Conservation (phyloP, 345 rosid species). For the Citrus australasica region DNA sequence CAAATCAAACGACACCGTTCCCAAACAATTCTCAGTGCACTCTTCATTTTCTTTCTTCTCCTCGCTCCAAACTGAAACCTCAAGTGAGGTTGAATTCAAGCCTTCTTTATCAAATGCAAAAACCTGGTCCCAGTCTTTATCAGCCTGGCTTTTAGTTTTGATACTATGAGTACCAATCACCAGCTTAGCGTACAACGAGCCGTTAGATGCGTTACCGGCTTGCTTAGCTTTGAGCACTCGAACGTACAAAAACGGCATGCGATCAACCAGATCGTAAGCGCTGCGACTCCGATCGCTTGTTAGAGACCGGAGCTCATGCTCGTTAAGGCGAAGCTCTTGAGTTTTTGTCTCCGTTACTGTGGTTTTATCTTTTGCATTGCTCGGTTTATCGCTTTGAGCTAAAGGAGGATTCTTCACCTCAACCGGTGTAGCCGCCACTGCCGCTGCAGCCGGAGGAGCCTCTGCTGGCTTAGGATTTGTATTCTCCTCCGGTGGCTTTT, state of each 20-base stretch:
- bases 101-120: slow-evolving; percentile 87
- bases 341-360: slow-evolving; percentile 15
- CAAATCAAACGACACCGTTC: slow-evolving; percentile 87
- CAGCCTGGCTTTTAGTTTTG: slow-evolving; percentile 60
- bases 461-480: slow-evolving; percentile 36
- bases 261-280: slow-evolving; percentile 74
- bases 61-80: slow-evolving; percentile 78
- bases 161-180: slow-evolving; percentile 77
- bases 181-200: slow-evolving; percentile 57
- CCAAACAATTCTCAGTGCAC: slow-evolving; percentile 49
- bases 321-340: slow-evolving; percentile 14
- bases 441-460: not conserved
- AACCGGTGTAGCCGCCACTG: slow-evolving; percentile 16
- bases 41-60: slow-evolving; percentile 60
- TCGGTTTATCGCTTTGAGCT: slow-evolving; percentile 40
- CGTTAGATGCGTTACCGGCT: slow-evolving; percentile 34
- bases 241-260: slow-evolving; percentile 78
- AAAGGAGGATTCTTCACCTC: slow-evolving; percentile 42
- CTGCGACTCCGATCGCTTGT: slow-evolving; percentile 48
- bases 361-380: not conserved
- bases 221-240: slow-evolving; percentile 71
- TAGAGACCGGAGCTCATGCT: slow-evolving; percentile 56
- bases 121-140: slow-evolving; percentile 87
- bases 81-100: slow-evolving; percentile 60
- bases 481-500: slow-evolving; percentile 25